Evolutionary conservation across 73 alveolate species (phyloP).

Genomic region (Paramecium octaurelia): DNA sequence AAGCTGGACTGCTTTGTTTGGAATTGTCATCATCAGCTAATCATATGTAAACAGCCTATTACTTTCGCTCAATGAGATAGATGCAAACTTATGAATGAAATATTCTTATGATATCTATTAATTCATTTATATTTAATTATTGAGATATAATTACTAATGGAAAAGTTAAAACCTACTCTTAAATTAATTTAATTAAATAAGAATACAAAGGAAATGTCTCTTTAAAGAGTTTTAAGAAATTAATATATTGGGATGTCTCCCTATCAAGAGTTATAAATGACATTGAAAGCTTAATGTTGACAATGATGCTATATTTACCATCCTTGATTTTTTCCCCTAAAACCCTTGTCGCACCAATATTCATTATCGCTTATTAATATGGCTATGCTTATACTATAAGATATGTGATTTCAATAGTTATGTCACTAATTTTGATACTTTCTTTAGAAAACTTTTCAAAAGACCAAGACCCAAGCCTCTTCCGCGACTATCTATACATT

Average conservation of each 20-base stretch:
- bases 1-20: neutral
- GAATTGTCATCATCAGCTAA: constrained; percentile 39
- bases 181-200: neutral
- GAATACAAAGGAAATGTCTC: constrained; percentile 11
- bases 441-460: neutral
- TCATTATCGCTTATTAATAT: neutral
- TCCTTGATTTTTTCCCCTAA: neutral
- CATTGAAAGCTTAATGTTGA: neutral
- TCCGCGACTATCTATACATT: neutral
- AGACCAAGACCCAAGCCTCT: constrained; percentile 30
- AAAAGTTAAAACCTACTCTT: neutral
- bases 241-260: neutral
- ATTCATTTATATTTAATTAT: neutral
- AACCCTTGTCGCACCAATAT: neutral
- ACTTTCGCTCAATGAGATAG: constrained; percentile 32
- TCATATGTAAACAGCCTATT: neutral
- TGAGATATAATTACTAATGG: neutral
- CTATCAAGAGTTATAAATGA: neutral
- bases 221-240: neutral
- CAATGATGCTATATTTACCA: neutral
- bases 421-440: neutral
- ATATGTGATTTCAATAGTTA: neutral
- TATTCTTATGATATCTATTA: neutral
- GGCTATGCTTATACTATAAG: neutral
- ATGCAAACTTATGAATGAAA: constrained; percentile 4